Base-by-base conservation (phyloP, 163 green algal genomes). In the Trebouxiophyceae sp. region DNA sequence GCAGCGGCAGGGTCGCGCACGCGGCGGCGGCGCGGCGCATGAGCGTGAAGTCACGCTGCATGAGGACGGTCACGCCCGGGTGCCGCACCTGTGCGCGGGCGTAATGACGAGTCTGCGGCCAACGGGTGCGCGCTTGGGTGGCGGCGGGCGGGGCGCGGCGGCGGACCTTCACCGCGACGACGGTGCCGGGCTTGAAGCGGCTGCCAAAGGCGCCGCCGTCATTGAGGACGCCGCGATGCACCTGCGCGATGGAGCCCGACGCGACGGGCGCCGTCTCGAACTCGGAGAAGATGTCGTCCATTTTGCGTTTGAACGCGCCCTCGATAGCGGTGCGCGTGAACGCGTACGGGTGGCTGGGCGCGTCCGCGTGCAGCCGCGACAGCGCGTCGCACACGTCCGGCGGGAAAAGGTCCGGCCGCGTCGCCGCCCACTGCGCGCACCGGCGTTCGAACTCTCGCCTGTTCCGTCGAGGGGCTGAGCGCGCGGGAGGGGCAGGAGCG, bases 331-430 rank as follows among this genome's bases (percentile, higher is more conserved):
- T 28, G 19, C 71, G 68, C 0, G 72, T 92, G 56, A 85, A 60
- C 1, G 8, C 29, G 39, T 77, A 88, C 45, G 60, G 76, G 72
- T 96, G 89, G 44, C 62, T 45, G 24, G 89, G 89, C 24, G 87
- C 86, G 12, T 71, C 67, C 1, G 74, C 86, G 68, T 97, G 93
- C 60, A 99, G 85, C 34, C 68, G 54, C 57, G 86, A 84, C 47
- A 99, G 82, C 5, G 77, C 67, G 0, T 33, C n/a, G 77, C 88
- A 96, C 6, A 96, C 60, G 75, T 93, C 88, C 7, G 69, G 64
- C 2, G 91, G 87, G 75, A 96, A 96, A 16, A 97, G 64, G 74
- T 96, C 91, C 62, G 85, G 78, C 29, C 91, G 77, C 4, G 90
- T 96, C 32, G 89, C 83, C 0, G 89, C 86, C 91, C 91, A 97